These are phyloP conservation scores for Entophlyctis luteolus DNA, from an alignment of 192 early-diverging fungal genomes.

Conservation along the genomic window DNA sequence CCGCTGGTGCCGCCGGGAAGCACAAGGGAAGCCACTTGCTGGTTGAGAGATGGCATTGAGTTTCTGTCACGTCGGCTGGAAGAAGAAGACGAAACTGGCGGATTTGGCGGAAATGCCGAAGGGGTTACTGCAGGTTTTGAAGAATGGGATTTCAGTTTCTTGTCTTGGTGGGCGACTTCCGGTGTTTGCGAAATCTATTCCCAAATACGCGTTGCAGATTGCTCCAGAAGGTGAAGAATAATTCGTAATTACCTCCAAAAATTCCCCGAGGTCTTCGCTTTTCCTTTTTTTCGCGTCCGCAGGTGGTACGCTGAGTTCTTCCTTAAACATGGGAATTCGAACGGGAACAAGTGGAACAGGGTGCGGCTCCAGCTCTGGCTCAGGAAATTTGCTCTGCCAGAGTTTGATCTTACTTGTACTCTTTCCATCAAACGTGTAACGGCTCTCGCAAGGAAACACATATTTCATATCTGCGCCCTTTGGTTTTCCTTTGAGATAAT, in stretches of 20 bases:
- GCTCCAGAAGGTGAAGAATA: not conserved
- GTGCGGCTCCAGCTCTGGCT: slow-evolving; percentile 27
- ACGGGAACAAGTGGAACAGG: not conserved
- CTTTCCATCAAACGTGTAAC: slow-evolving; percentile 59
- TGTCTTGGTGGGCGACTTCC: slow-evolving; percentile 7
- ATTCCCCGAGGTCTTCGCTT: slow-evolving; percentile 31
- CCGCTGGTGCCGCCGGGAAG: slow-evolving; percentile 10
- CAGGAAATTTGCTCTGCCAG: slow-evolving; percentile 53
- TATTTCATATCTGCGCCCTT: slow-evolving; percentile 41
- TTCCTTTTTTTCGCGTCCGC: not conserved
- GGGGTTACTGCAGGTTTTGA: not conserved
- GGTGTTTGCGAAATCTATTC: not conserved
- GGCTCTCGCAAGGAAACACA: slow-evolving; percentile 63
- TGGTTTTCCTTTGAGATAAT: slow-evolving; percentile 55
- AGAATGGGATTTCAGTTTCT: not conserved
- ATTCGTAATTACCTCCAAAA: slow-evolving; percentile 22
- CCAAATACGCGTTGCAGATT: too few relatives aligned
- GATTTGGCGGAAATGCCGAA: not conserved
- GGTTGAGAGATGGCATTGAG: slow-evolving; percentile 12
- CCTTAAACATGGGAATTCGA: slow-evolving; percentile 9
- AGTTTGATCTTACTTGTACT: slow-evolving; percentile 59
- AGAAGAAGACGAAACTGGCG: not conserved
- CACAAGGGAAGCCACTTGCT: slow-evolving; percentile 11
- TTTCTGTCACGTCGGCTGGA: too few relatives aligned
- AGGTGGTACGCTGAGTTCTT: not conserved